A percentile compares a stretch with the other conserved stretches of the same genome.
phyloP scores from a whole-genome alignment of 495 filamentous ascomycete genomes.

The Penicillium cataractarum region DNA sequence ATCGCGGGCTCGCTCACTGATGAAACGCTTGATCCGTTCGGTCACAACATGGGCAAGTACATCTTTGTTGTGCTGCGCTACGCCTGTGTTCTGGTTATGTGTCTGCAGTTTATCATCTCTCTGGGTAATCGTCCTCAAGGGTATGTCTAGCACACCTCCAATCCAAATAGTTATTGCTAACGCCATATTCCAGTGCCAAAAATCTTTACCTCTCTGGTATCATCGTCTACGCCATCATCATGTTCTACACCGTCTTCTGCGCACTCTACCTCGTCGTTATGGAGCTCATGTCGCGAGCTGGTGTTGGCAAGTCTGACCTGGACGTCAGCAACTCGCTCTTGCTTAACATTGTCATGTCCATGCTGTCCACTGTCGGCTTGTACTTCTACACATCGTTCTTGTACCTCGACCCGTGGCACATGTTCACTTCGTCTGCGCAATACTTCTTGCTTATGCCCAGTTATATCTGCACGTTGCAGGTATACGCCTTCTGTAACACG shows the following conservation, averaged over 20 bases:
- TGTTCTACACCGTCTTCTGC: constrained; percentile 93
- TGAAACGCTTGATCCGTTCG: constrained; percentile 82
- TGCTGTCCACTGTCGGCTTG: constrained; percentile 83
- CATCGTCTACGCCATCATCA: constrained; percentile 87
- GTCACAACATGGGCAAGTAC: constrained; percentile 76
- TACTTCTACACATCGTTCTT: constrained; percentile 97
- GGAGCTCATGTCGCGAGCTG: constrained; percentile 64
- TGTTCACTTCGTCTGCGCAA: constrained; percentile 91
- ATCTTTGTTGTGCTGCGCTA: constrained; percentile 89
- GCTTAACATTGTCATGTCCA: constrained; percentile 92
- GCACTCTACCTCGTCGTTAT: constrained; percentile 81
- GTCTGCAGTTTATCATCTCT: constrained; percentile 95
- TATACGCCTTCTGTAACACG: constrained; percentile 99
- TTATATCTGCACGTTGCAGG: constrained; percentile 97
- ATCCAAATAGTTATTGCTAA: constrained; percentile 1
- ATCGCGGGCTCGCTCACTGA: constrained; percentile 93
- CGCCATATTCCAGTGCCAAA: constrained; percentile 60
- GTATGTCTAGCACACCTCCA: constrained; percentile 36
- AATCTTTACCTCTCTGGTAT: constrained; percentile 87
- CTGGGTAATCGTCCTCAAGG: constrained; percentile 98
- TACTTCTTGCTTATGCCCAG: constrained; percentile 90
- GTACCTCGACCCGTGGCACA: constrained; percentile 98
- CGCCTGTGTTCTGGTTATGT: constrained; percentile 82
- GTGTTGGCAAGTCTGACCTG: constrained; percentile 43
- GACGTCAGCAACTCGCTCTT: constrained; percentile 82